Percentiles rank a stretch among this genome's conserved stretches.
Evolutionary conservation across 805 yeast species (phyloP).

Genomic region (Barnettozyma vustinii): DNA sequence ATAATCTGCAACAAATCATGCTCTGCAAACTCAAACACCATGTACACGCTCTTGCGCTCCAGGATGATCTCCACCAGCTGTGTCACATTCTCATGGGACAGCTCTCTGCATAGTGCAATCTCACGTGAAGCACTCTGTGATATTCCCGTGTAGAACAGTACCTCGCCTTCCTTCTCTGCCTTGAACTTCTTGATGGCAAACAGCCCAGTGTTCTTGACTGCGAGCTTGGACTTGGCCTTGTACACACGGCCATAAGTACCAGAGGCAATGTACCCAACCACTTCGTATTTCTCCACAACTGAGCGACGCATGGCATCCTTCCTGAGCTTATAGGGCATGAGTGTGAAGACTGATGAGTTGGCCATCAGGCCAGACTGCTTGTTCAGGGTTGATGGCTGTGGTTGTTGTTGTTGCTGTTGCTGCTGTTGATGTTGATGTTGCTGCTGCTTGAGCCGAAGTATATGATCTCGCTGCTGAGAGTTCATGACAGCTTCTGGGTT

Average conservation of each 20-base stretch:
- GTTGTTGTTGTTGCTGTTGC: slow-evolving; percentile 1
- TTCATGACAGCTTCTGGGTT: not conserved
- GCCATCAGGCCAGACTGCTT: slow-evolving; percentile 34
- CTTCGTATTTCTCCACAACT: slow-evolving; percentile 80
- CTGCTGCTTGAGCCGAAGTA: slow-evolving; percentile 10
- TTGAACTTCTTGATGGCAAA: slow-evolving; percentile 93
- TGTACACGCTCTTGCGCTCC: slow-evolving; percentile 84
- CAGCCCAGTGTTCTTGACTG: slow-evolving; percentile 15
- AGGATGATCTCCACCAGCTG: slow-evolving; percentile 75
- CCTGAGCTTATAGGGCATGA: slow-evolving; percentile 55
- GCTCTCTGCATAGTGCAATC: slow-evolving; percentile 89
- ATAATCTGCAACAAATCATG: slow-evolving; percentile 92
- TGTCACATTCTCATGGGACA: slow-evolving; percentile 74
- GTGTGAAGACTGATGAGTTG: slow-evolving; percentile 45
- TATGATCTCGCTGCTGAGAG: slow-evolving; percentile 8
- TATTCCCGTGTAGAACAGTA: slow-evolving; percentile 85
- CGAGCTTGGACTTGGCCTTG: slow-evolving; percentile 61
- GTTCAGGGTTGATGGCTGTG: not conserved
- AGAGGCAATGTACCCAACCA: slow-evolving; percentile 94
- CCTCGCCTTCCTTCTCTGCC: slow-evolving; percentile 87
- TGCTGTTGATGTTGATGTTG: slow-evolving; percentile 4
- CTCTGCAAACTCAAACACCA: slow-evolving; percentile 95
- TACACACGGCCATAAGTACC: slow-evolving; percentile 96
- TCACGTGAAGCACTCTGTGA: slow-evolving; percentile 96
- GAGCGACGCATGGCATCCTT: slow-evolving; percentile 62